Percentiles rank a stretch among this genome's conserved stretches.
Evolutionary conservation across 139 green algal species (phyloP).

Genomic region (Ostreobium quekettii): DNA sequence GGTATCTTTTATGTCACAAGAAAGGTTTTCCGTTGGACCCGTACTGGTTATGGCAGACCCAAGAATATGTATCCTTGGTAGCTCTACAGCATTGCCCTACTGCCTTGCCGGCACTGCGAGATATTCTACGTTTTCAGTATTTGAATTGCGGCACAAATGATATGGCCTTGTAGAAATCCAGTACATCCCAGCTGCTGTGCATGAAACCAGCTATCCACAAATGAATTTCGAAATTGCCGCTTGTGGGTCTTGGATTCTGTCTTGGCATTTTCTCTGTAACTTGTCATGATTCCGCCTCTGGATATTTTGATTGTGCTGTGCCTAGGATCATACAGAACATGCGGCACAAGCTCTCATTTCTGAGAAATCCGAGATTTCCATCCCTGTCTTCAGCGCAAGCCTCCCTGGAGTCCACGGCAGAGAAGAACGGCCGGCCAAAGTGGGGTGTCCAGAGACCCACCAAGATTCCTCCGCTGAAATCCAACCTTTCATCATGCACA

Average conservation of each 20-base stretch:
- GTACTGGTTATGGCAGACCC: no score
- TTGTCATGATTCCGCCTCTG: neutral
- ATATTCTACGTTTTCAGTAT: no score
- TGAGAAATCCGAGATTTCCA: conserved; percentile 56
- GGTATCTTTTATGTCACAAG: no score
- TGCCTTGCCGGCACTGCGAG: no score
- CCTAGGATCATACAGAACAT: conserved; percentile 55
- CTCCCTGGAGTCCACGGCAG: neutral
- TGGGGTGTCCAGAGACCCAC: conserved; percentile 8
- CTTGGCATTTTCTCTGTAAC: neutral
- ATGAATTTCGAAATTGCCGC: no score
- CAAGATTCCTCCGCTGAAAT: conserved; percentile 1
- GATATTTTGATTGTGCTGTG: neutral
- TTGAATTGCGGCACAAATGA: no score
- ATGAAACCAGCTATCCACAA: no score
- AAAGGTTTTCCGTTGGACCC: no score
- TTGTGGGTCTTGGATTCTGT: neutral
- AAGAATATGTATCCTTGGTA: no score
- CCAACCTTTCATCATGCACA: conserved; percentile 6
- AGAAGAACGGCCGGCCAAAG: neutral
- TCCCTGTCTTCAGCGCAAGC: conserved; percentile 21
- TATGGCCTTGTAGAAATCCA: no score
- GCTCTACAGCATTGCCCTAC: no score
- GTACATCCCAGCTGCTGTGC: no score
- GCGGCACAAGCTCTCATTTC: conserved; percentile 54